These are phyloP conservation scores for Phoma herbarum DNA, from an alignment of 2,329 filamentous ascomycete genomes.

Conservation along the genomic window DNA sequence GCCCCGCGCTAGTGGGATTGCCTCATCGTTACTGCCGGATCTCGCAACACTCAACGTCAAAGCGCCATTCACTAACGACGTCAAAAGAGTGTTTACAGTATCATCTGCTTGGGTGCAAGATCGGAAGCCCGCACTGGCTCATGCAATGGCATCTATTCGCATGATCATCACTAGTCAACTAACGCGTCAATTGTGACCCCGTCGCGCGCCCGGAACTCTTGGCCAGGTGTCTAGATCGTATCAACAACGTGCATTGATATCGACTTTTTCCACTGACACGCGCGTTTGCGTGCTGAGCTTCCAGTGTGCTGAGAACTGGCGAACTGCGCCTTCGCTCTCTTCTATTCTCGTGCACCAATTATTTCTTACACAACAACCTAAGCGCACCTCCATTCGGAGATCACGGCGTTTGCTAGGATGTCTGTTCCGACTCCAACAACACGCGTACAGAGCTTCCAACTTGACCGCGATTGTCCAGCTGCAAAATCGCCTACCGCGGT, in stretches of 20 bases:
- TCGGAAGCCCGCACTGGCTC: background rate
- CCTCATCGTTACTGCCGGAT: slow-evolving; percentile 27
- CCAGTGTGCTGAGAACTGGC: background rate
- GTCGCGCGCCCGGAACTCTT: too few relatives aligned
- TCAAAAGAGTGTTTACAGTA: background rate
- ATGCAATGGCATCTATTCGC: background rate
- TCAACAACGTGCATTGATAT: background rate
- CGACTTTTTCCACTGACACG: background rate
- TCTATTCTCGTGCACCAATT: too few relatives aligned
- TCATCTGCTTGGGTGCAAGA: too few relatives aligned
- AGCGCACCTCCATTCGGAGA: too few relatives aligned
- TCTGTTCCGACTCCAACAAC: background rate
- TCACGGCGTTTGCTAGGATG: too few relatives aligned
- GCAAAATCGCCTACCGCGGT: too few relatives aligned
- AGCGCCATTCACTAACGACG: background rate
- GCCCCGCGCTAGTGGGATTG: slow-evolving; percentile 37
- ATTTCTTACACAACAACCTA: too few relatives aligned
- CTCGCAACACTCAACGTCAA: slow-evolving; percentile 15
- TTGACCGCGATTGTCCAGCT: background rate
- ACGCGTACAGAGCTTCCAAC: background rate
- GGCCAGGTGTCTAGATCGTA: too few relatives aligned
- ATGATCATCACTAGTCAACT: too few relatives aligned
- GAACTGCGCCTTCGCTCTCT: background rate
- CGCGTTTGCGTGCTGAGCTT: too few relatives aligned
- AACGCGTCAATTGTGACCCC: slow-evolving; percentile 1